Conservation (phyloP, 192 early-diverging fungal species). For the Ramicandelaber brevisporus region DNA sequence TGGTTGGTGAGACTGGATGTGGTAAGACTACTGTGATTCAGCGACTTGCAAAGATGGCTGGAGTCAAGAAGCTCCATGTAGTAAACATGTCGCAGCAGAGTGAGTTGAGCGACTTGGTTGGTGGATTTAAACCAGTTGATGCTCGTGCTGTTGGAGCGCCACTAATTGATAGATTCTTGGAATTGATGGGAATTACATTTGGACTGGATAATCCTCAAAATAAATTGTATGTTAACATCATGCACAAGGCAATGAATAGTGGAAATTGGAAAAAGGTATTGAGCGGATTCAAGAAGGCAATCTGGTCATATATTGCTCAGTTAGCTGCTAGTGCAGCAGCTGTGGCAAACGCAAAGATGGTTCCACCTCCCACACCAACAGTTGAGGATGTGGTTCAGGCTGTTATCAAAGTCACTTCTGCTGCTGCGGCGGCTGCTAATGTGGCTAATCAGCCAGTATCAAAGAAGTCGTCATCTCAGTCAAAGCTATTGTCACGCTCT, state of each 20-base stretch:
- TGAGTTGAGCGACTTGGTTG: constrained; percentile 78
- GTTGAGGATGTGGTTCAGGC: too few relatives aligned
- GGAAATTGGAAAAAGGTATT: constrained; percentile 69
- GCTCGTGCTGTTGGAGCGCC: constrained; percentile 47
- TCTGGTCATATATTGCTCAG: too few relatives aligned
- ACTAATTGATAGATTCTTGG: constrained; percentile 63
- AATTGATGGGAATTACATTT: constrained; percentile 64
- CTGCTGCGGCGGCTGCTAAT: too few relatives aligned
- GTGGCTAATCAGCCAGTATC: too few relatives aligned
- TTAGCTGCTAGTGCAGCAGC: too few relatives aligned
- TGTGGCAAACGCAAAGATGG: too few relatives aligned
- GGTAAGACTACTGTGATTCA: constrained; percentile 96
- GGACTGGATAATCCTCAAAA: constrained; percentile 60
- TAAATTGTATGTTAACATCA: constrained; percentile 63
- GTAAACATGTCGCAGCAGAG: constrained; percentile 94
- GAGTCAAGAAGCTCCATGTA: constrained; percentile 48
- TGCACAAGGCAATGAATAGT: constrained; percentile 37
- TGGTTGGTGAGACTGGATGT: constrained; percentile 93
- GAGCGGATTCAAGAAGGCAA: constrained; percentile 41
- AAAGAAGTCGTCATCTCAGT: too few relatives aligned
- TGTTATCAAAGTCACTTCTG: too few relatives aligned
- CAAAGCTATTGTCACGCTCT: too few relatives aligned
- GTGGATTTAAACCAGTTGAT: constrained; percentile 94
- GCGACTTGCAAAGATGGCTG: constrained; percentile 53
- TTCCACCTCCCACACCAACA: too few relatives aligned